Conservation (phyloP, 108 stramenopile genomes). For the Skeletonema grethae region DNA sequence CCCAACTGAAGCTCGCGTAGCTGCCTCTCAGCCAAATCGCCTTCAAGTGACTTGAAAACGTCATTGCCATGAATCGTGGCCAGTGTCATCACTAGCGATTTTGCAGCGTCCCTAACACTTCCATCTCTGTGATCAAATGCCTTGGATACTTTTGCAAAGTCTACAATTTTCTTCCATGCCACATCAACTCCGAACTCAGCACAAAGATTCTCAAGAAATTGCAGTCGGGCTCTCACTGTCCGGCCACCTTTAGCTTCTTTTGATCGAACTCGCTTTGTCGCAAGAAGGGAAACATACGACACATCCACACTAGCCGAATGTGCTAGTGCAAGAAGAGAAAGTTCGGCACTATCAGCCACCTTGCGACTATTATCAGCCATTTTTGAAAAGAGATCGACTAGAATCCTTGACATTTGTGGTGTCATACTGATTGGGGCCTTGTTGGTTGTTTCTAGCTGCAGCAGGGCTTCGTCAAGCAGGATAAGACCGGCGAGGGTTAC, state of each 20-base stretch:
- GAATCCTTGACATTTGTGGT: slow-evolving; percentile 28
- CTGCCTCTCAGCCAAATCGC: slow-evolving; percentile 33
- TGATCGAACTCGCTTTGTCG: slow-evolving; percentile 43
- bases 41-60: slow-evolving; percentile 30
- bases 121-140: slow-evolving; percentile 43
- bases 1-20: slow-evolving; percentile 28
- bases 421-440: slow-evolving; percentile 19
- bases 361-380: slow-evolving; percentile 46
- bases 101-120: slow-evolving; percentile 40
- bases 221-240: slow-evolving; percentile 27
- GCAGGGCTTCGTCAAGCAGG: slow-evolving; percentile 46
- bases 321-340: slow-evolving; percentile 42
- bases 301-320: slow-evolving; percentile 26
- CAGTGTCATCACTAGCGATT: slow-evolving; percentile 31
- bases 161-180: slow-evolving; percentile 28
- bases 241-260: slow-evolving; percentile 41
- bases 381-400: slow-evolving; percentile 34
- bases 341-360: slow-evolving; percentile 45
- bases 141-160: slow-evolving; percentile 33
- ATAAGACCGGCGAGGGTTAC: slow-evolving; percentile 47
- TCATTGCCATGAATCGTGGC: slow-evolving; percentile 34
- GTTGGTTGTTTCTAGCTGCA: slow-evolving; percentile 30
- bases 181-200: slow-evolving; percentile 38
- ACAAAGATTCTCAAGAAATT: slow-evolving; percentile 36
- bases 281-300: slow-evolving; percentile 15